Base-by-base conservation (phyloP, 2,329 filamentous ascomycete species). In the Cadophora luteo-olivacea region DNA sequence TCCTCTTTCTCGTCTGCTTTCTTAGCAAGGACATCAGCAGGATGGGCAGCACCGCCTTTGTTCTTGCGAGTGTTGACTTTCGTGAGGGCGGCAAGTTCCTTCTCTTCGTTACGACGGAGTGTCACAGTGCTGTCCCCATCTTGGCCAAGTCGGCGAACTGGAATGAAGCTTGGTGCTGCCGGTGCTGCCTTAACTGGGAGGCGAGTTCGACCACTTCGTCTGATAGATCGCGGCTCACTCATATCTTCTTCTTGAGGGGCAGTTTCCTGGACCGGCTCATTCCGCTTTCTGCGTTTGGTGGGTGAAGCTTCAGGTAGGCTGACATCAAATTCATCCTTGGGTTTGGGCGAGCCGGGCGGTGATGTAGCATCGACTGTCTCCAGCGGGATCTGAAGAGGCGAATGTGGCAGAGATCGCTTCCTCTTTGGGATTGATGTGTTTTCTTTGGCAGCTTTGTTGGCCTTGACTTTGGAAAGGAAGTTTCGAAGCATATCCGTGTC, bases 1-100 rank as follows among this genome's bases (percentile, higher is more conserved):
- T 83, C 79, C 3, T 80, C 77, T 62, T 80, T 79, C 65, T 81
- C 79, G 7, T 79, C 75, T 24, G 77, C 76, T 63, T 81, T 80
- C 70, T 76, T 79, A 0, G 73, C 70, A 4, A 78, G 45, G 11
- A 76, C 66, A 12, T 72, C 70, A 2, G 72, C 70, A 0, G 81
- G 80, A 7, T 72, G 74, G 5, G 81, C 66, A 0, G 82, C 77
- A 22, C 72, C 76, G 3, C 73, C 79, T 75, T 83, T 83, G 69
- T 84, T 84, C 70, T 81, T 82, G 33, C 81, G 77, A 1, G 82
- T 84, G 69, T 84, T 84, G 62, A 78, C 75, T 3, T 79, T 74
- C 0, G 82, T 84, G 52, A 83, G 68, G 1, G 79, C 76, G 0
- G 81, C 81, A 9, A 83, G 72, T 57, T 83, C 80, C 72, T 82